Base-by-base conservation (phyloP, 495 filamentous ascomycete species). In the Bacidia gigantensis region DNA sequence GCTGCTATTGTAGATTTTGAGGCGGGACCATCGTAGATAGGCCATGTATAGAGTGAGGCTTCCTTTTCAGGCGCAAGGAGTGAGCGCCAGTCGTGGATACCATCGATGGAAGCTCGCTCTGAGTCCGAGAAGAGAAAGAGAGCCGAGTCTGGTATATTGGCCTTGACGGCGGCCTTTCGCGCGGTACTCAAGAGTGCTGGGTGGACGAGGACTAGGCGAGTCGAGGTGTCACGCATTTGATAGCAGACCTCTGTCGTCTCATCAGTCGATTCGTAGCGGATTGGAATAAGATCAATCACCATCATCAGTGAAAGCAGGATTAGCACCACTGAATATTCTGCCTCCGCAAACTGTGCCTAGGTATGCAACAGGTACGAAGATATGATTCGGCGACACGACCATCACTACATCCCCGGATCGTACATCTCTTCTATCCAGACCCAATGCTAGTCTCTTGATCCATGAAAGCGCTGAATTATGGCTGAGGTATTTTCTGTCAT, bases 301-400 rank as follows among this genome's bases (percentile, higher is more conserved):
- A n/a, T 94, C 81, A 18, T 72, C 77, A 1, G 83, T 92, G 68
- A 95, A 96, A 0, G 76, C 75, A n/a, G 90, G 89, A 61, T 96
- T 96, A 14, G 87, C 88, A 0, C 90, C 85, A 3, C 82, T 86
- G 20, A 87, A 64, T 40, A 82, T 70, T 23, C 86, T 89, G 32
- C 89, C 89, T 0, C 89, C 84, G 82, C 87, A 95, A 55, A 83
- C 78, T 12, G 75, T 68, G 25, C 88, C 90, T 73, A 87, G 87
- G 63, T 72, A 85, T 43, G 89, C 65, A 2, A 73, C 66, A 18
- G 83, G 74, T 29, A 80, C 78, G 64, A 89, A 85, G 57, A 90
- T 81, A 61, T 73, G 76, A 63, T 90, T 94, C 32, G 86, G 82
- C 1, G 80, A 78, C 63, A 74, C 81, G 40, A 89, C 66, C 17